phyloP scores from a whole-genome alignment of 202 grass and related monocot species.

The Panicum virgatum region DNA sequence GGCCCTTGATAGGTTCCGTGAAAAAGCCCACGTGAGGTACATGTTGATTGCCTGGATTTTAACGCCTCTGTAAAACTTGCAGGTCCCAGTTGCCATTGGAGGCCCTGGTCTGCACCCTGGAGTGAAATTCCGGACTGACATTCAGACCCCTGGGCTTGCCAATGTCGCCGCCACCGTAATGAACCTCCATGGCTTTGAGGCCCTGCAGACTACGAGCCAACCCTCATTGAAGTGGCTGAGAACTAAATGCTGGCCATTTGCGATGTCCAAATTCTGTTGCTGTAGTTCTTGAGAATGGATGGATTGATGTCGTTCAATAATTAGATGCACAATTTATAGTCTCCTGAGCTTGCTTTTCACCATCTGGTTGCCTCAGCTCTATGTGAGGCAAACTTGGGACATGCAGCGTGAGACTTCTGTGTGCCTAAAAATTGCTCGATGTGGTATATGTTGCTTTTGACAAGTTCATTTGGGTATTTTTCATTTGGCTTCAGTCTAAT shows the following conservation, averaged over 20 bases:
- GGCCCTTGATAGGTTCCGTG: not conserved
- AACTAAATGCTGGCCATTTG: conserved; percentile 40
- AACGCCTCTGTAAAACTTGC: conserved; percentile 30
- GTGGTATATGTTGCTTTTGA: not conserved
- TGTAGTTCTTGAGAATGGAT: conserved; percentile 41
- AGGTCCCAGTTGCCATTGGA: conserved; percentile 93
- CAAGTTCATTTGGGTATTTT: not conserved
- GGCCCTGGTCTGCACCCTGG: conserved; percentile 79
- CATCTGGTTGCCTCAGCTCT: not conserved
- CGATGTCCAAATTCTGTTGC: conserved; percentile 40
- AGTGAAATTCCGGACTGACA: conserved; percentile 65
- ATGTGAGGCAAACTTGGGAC: not conserved
- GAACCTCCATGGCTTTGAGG: conserved; percentile 86
- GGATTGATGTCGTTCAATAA: conserved; percentile 30
- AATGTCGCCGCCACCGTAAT: conserved; percentile 94
- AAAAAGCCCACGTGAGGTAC: not conserved
- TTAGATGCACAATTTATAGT: not conserved
- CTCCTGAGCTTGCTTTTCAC: not conserved
- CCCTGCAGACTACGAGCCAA: conserved; percentile 72
- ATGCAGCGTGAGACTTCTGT: not conserved
- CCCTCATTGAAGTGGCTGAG: conserved; percentile 77
- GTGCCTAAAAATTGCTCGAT: not conserved
- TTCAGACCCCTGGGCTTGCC: conserved; percentile 70
- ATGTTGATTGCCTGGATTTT: not conserved
- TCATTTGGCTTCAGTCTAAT: not conserved